phyloP scores from a whole-genome alignment of 305 asterid species.

The Striga hermonthica region DNA sequence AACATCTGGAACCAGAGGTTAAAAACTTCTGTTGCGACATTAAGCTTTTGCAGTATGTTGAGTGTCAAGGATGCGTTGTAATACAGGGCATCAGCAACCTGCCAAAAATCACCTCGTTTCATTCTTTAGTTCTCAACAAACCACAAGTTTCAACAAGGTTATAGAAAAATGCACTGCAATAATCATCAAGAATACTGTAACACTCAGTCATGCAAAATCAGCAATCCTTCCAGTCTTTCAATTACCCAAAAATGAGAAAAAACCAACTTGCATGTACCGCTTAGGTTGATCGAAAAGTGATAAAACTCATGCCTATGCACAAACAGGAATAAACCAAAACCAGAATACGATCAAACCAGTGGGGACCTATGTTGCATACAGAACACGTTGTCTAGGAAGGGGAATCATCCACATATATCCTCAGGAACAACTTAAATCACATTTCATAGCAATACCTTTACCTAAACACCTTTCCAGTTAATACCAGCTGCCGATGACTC shows the following conservation, averaged over 20 bases:
- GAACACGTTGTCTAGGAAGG: too few relatives aligned
- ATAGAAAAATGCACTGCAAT: constrained; percentile 8
- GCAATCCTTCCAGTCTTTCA: constrained; percentile 3
- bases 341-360: background rate
- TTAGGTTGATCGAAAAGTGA: background rate
- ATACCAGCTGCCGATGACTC: too few relatives aligned
- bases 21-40: constrained; percentile 83
- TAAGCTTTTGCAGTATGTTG: constrained; percentile 80
- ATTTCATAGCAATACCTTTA: too few relatives aligned
- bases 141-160: constrained; percentile 11
- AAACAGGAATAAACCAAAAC: background rate
- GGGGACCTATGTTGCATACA: too few relatives aligned
- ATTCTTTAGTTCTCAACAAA: constrained; percentile 14
- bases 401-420: too few relatives aligned
- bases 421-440: too few relatives aligned
- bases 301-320: background rate
- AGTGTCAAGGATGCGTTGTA: constrained; percentile 76
- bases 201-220: background rate
- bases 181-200: background rate
- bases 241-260: background rate
- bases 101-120: constrained; percentile 28
- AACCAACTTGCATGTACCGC: background rate
- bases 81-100: constrained; percentile 89
- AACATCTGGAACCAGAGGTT: constrained; percentile 97
- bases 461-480: too few relatives aligned